A percentile compares a stretch with the other conserved stretches of the same genome.
Conservation (phyloP, 2,329 filamentous ascomycete species). For the Sclerotinia sclerotiorum region DNA sequence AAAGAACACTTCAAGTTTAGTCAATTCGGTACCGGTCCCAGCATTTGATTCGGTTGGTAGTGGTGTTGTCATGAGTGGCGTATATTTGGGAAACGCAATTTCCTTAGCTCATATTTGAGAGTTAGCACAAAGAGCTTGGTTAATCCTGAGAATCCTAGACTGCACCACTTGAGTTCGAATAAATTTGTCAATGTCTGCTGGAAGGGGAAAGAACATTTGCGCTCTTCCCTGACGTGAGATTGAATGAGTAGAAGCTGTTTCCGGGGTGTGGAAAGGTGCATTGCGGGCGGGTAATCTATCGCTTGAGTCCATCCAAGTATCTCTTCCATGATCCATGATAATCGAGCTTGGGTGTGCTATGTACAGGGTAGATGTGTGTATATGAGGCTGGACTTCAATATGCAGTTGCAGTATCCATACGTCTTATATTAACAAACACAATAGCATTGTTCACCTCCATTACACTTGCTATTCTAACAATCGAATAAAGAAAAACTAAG, state of each 20-base stretch:
- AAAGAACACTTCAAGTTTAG: not conserved
- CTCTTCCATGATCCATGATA: not conserved
- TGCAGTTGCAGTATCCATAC: not conserved
- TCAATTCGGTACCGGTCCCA: not conserved
- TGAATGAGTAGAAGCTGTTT: constrained; percentile 7
- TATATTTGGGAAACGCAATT: not conserved
- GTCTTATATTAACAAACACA: not conserved
- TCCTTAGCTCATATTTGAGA: not conserved
- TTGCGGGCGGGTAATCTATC: not conserved
- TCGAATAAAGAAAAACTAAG: not conserved
- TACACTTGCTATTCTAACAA: not conserved
- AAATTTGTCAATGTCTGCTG: not conserved
- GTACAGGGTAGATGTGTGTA: not conserved
- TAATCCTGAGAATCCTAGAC: not conserved
- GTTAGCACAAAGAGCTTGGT: not conserved
- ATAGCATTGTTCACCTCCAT: not conserved
- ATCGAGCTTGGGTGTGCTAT: not conserved
- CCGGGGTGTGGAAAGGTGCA: not conserved
- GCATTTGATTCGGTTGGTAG: constrained; percentile 7
- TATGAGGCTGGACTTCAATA: not conserved
- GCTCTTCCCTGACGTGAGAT: constrained; percentile 10
- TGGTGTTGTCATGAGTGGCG: not conserved
- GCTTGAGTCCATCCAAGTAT: not conserved
- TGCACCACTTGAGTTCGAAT: not conserved
- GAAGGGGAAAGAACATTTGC: not conserved